Base-by-base conservation (phyloP, 345 rosid genomes). In the Populus nigra region DNA sequence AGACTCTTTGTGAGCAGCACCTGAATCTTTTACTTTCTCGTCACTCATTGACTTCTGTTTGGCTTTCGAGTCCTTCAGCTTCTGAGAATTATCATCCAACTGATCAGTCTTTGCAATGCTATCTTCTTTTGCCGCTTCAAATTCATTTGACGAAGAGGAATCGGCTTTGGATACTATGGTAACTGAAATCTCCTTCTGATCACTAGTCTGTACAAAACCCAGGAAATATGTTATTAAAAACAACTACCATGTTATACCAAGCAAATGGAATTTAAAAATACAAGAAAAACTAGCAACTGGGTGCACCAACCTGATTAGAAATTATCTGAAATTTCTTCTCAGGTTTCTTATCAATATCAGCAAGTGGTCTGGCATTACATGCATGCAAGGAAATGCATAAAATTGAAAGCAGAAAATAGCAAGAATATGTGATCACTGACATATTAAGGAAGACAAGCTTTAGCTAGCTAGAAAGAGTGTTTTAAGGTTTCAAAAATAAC, bases 281-380 rank as follows among this genome's bases (percentile, higher is more conserved):
- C 39, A 35, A 73, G 13, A 22, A 73, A 65, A 65, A 15, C 29
- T 9, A 59, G 29, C 27, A 23, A 27, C 50, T 33, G 7, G n/a
- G 55, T 71, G 59, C 74, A 69, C 77, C 41, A 59, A 85, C 88
- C 81, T 79, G 84, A 79, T n/a, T 65, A 43, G 78, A 39, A 9
- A 74, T 59, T 0, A 59, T 72, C 73, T 76, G 82, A 74, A 75
- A 79, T 77, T 77, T 78, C 76, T 81, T 78, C 66, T 73, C 75
- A 61, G 71, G 83, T 76, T 81, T 77, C 18, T 33, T 50, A 72
- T 65, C 77, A 36, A n/a, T 45, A 59, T 72, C 76, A 50, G 73
- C 83, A 59, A 88, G 86, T 78, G 69, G 84, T 69, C 92, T 91
- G 57, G 88, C 88, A 67, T 80, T 76, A 68, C 89, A 87, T 83